Evolutionary conservation across 208 protist species (phyloP), one percentile per base, ranked within the genome.

Genomic region (Angomonas ambiguus): DNA sequence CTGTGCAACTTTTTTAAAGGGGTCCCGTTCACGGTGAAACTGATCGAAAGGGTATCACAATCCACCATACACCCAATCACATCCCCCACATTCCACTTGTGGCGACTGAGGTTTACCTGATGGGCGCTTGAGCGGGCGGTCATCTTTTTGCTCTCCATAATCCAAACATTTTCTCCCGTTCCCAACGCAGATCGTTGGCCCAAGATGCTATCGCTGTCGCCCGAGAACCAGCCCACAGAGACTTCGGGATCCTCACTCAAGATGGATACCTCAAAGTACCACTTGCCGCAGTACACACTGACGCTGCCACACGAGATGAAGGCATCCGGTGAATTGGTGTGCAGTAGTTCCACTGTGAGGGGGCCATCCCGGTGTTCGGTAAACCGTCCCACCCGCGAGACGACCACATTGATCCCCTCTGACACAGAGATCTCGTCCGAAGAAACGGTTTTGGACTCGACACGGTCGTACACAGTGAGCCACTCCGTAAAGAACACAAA

Each of bases 181-280:
- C 88, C 5, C 93, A 66, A 27, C 2, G 0, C 20, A 42, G 38
- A 11, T 56, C 35, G 8, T 34, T 35, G n/a, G 48, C 48, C 3
- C 24, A n/a, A 11, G 20, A 20, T 35, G 33, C 6, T 27, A 10
- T n/a, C 51, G 25, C 30, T 8, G 51, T 61, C 28, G 27, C 55
- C 64, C 11, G 11, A 4, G 24, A 48, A 20, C 86, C 86, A 93
- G 20, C 85, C 89, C 20, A 91, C 65, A 55, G 75, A 80, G 22
- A 91, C 68, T 24, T 31, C 62, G 11, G 74, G 57, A 38, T 74
- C 74, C 1, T 62, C 70, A 8, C 71, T 75, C 6, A 61, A 32
- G 35, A 93, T 32, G 1, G 79, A 63, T 25, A 94, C 79, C 67
- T 97, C 92, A 64, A 88, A 97, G 78, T 97, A 97, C 92, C 92